Evolutionary conservation across 2,329 filamentous ascomycete genomes (phyloP), one percentile per base, ranked within the genome.

Genomic region (Aspergillus pseudonomiae): DNA sequence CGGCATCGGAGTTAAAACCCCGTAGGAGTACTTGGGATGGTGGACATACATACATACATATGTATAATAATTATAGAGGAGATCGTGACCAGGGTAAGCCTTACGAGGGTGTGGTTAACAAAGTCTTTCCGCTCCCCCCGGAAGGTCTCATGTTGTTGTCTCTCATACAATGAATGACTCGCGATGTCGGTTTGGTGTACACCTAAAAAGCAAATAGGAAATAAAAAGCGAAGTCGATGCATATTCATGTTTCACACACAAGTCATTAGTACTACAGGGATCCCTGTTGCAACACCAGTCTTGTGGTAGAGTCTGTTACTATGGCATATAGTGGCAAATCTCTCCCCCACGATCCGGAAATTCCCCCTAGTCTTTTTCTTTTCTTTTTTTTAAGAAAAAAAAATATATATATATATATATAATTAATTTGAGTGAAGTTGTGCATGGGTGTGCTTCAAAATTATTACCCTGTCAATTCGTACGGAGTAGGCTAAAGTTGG

Each of bases 261-360:
- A 52, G 46, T 24, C 60, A 65, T 55, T 43, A 59, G 54, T 32
- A 60, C 59, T 36, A 28, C 53, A 26, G 39, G 36, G 45, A 63
- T 65, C 66, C 65, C 65, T 60, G 63, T 36, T 66, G 65, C 64
- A 66, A 68, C 61, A 63, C 62, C 62, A 56, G 65, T 67, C 67
- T 62, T 63, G 55, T 66, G 65, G 61, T 59, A 62, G 57, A 68
- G 52, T 50, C 48, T 50, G 56, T 55, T 54, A 64, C 58, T 65
- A 64, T 63, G 52, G 21, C n/a, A 59, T 57, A 61, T 69, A 70
- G 68, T 68, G 67, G 68, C 62, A 67, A 68, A 68, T 65, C 65
- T 68, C 24, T 61, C 58, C 68, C 68, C 71, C 71, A 72, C 71
- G 71, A 74, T 71, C 67, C 69, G 63, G 67, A 65, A 69, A 65